Base-by-base conservation (phyloP, 805 yeast species). In the Yamadazyma sp. region DNA sequence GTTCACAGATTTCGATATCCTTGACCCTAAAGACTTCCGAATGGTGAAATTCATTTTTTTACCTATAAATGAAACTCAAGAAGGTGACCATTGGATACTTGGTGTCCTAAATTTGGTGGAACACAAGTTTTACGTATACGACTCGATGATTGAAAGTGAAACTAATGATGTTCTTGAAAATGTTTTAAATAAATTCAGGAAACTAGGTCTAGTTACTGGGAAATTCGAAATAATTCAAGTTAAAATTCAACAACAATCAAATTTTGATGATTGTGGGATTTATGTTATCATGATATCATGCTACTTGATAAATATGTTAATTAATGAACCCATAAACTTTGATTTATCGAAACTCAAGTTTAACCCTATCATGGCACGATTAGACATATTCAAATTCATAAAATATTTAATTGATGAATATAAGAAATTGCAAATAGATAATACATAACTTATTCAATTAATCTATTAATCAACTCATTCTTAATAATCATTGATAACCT, bases 21-120 rank as follows among this genome's bases (percentile, higher is more conserved):
- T 34, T 13, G 40, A 21, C 5, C 31, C 19, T 45, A 43, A 57
- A 3, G 71, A 65, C 7, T 49, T 64, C 38, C 46, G 50, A 22
- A 42, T 43, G 33, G 57, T 55, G 54, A 59, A 50, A 38, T 75
- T 78, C 45, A 65, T 84, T 1, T 82, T 85, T 43, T 52, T 82
- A 25, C 93, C 91, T 0, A 63, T 82, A 19, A 84, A 82, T 52
- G 81, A 71, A 30, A 82, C 78, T 36, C 44, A 47, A n/a, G 50
- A 49, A 13, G 93, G 91, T 1, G 78, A 78, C 30, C 93, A 85
- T 56, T 84, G 94, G 93, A 78, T 85, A 1, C 56, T 85, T 11
- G 66, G 80, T 10, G 68, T 83, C 11, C 62, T 79, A 5, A 68
- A 72, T 22, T 42, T 72, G 7, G 55, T 69, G 10, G 81, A 75